A percentile compares a stretch with the other conserved stretches of the same genome.
phyloP scores from a whole-genome alignment of 1,284 basidiomycete genomes.

The Leccinum huronense region DNA sequence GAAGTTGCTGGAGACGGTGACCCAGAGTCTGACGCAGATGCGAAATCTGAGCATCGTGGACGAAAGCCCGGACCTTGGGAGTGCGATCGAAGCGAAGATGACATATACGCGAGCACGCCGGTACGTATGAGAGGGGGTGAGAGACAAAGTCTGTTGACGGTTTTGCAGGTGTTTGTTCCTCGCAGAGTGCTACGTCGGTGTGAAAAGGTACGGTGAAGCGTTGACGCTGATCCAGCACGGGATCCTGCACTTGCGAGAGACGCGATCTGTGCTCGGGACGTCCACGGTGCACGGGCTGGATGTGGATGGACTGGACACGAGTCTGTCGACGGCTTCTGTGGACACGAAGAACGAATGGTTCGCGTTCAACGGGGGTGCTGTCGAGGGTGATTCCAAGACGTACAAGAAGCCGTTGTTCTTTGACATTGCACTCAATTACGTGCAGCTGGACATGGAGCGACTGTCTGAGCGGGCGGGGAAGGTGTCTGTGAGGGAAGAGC shows the following conservation, averaged over 20 bases:
- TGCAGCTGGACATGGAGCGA: conserved; percentile 79
- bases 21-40: conserved; percentile 84
- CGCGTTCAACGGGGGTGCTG: conserved; percentile 65
- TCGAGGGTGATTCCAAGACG: conserved; percentile 43
- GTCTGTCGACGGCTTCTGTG: conserved; percentile 49
- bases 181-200: conserved; percentile 64
- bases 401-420: conserved; percentile 87
- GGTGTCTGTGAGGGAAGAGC: conserved; percentile 26
- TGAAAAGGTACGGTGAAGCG: conserved; percentile 71
- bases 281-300: conserved; percentile 51
- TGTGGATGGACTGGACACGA: conserved; percentile 46
- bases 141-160: conserved; percentile 3
- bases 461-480: conserved; percentile 72
- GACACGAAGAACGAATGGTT: conserved; percentile 80
- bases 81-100: conserved; percentile 73
- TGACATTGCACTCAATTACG: conserved; percentile 92
- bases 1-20: conserved; percentile 81
- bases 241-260: conserved; percentile 70
- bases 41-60: conserved; percentile 81
- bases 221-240: conserved; percentile 68
- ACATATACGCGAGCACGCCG: conserved; percentile 73
- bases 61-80: conserved; percentile 78
- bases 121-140: conserved; percentile 39
- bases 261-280: conserved; percentile 46
- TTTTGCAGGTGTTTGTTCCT: conserved; percentile 63